Evolutionary conservation across 345 rosid species (phyloP), one percentile per base, ranked within the genome.

Genomic region (Passiflora organensis): DNA sequence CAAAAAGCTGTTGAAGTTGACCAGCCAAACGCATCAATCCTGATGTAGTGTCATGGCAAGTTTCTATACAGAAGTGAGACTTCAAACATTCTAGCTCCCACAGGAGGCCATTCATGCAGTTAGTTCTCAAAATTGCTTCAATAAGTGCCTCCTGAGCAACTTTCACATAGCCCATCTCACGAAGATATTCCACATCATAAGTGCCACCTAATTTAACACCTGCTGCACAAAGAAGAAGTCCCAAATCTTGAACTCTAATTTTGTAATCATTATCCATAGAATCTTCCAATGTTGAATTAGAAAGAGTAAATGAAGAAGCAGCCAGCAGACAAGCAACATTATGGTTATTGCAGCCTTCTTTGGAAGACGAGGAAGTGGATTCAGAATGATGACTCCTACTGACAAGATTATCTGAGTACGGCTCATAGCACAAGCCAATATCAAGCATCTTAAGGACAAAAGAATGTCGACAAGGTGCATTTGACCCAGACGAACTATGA

Each of bases 341-440:
- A 9, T 64, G 59, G 70, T 65, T 78, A 51, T 63, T 55, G 15
- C 54, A 34, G 48, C 70, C 76, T 69, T 62, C 73, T 62, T 59
- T 68, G 49, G 45, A 53, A 66, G 70, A 59, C 45, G 73, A 50
- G 51, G 63, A 61, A 52, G 60, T 41, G 38, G 70, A 70, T 14
- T 22, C 54, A 24, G 76, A 56, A 61, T 44, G 50, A 43, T 56
- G 55, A 57, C 21, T 53, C 50, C 50, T 59, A 48, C 34, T 32
- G 53, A 53, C 55, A 11, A 60, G 53, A 55, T 69, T 76, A 68
- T 76, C 76, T 47, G 73, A 66, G 71, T 60, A 53, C 14, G 99
- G 97, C 72, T 89, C 91, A 51, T 89, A 93, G 74, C 97, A 86
- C 73, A 93, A 64, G 55, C 91, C 96, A 62, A 80, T 55, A 79